A percentile compares a stretch with the other conserved stretches of the same genome.
These are phyloP conservation scores for Camellia oleifera DNA, from an alignment of 179 eudicot species.

Conservation along the genomic window DNA sequence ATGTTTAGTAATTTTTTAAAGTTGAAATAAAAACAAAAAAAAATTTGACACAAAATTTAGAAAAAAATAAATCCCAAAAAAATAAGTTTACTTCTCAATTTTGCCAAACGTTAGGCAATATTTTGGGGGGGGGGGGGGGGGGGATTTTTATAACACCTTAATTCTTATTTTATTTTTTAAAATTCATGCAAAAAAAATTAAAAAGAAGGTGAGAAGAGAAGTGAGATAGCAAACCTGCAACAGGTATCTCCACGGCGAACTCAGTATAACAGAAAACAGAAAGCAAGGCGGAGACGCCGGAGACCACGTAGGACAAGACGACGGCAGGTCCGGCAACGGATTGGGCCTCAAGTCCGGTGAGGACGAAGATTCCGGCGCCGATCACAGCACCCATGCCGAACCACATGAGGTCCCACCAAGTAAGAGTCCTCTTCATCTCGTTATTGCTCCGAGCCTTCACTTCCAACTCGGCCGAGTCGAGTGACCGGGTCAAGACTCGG, in stretches of 20 bases:
- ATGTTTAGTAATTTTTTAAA: no score
- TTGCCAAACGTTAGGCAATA: no score
- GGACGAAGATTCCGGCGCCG: constrained; percentile 61
- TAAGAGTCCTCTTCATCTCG: constrained; percentile 49
- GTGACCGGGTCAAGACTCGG: constrained; percentile 38
- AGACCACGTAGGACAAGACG: constrained; percentile 52
- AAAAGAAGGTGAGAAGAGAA: neutral
- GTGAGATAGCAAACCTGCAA: constrained; percentile 39
- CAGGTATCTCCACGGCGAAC: constrained; percentile 70
- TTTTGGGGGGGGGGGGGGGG: no score
- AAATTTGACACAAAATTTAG: no score
- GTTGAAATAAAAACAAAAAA: no score
- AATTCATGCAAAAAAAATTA: neutral
- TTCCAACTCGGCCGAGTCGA: constrained; percentile 40
- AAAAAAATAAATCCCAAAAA: no score
- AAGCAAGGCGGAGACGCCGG: constrained; percentile 65
- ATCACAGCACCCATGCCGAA: constrained; percentile 65
- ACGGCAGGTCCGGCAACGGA: constrained; percentile 58
- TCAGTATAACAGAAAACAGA: constrained; percentile 73
- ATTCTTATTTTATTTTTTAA: no score
- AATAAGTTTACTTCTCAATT: no score
- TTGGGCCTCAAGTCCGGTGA: constrained; percentile 61
- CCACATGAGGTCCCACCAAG: constrained; percentile 68
- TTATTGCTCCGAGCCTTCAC: constrained; percentile 39
- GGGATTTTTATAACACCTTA: no score